Evolutionary conservation across 257 asterid species (phyloP).

Genomic region (Prunella vulgaris): DNA sequence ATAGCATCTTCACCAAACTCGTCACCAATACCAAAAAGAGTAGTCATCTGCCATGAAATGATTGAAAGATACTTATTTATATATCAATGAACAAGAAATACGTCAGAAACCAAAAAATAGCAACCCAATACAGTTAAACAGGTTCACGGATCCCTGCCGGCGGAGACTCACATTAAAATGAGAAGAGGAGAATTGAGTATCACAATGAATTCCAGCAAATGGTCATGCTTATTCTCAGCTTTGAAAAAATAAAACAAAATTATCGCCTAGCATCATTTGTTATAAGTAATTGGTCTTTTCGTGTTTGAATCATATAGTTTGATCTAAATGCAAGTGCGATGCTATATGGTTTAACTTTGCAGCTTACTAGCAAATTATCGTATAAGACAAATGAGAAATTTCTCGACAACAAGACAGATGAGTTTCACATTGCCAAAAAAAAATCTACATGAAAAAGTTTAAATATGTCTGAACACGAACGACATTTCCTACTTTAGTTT

Average conservation of each 20-base stretch:
- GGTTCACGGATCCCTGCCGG: too few relatives aligned
- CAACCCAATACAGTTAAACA: background rate
- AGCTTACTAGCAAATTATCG: background rate
- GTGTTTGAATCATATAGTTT: background rate
- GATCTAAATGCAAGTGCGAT: background rate
- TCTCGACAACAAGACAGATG: background rate
- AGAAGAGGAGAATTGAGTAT: background rate
- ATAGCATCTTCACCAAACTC: slow-evolving; percentile 85
- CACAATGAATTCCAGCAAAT: background rate
- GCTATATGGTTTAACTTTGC: background rate
- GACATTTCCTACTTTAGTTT: background rate
- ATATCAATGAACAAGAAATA: background rate
- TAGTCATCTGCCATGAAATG: slow-evolving; percentile 64
- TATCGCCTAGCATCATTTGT: background rate
- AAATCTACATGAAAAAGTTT: too few relatives aligned
- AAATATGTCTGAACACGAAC: background rate
- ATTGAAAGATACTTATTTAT: slow-evolving; percentile 9
- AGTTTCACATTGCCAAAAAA: background rate
- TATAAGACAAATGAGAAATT: background rate
- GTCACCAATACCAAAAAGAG: slow-evolving; percentile 66
- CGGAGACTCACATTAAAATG: background rate
- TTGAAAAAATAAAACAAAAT: background rate
- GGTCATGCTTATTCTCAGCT: background rate
- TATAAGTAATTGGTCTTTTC: background rate
- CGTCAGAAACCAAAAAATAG: background rate